Base-by-base conservation (phyloP, 345 rosid genomes). In the Jatropha curcas region DNA sequence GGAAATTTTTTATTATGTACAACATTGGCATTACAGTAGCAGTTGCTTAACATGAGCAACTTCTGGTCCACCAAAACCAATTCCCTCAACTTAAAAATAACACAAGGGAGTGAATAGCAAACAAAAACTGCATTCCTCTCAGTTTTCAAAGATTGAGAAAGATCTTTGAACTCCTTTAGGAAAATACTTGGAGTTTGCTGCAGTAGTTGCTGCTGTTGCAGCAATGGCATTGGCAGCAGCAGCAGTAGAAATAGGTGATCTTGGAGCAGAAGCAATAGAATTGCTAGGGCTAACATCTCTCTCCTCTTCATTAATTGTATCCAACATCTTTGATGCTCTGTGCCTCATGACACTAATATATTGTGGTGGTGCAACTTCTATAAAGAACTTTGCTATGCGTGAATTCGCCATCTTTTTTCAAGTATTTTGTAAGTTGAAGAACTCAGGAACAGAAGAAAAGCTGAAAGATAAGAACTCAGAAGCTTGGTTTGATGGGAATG, bases 311-410 rank as follows among this genome's bases (percentile, higher is more conserved):
- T 74, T 79, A 60, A 94, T 92, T 5, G 98, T 90, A 67, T 94
- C 97, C 77, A 92, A 63, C 78, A 87, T 81, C 60, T 86, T 87
- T 4, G 86, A 80, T 39, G 93, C 82, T 72, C 92, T 82, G 37
- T 72, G 83, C 83, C 99, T 83, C 82, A 86, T 82, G 70, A 95
- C 96, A 68, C 74, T 85, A 31, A 89, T 82, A 33, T 86, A 85
- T 61, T 87, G 96, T 4, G 97, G 94, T 13, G 98, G 98, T 4
- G 96, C 96, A 77, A 86, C 95, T 85, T 94, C 97, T 45, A 85
- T 84, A 10, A 89, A 72, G 66, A 90, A 89, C 82, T 89, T 90
- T 7, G 92, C 82, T 0, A 88, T 55, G 66, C 92, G 71, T 4
- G 93, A 75, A 74, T 59, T 94, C 13, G 91, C 93, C 98, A 92